These are phyloP conservation scores for Acanthamoeba divionensis DNA, from an alignment of 208 protist species.

Conservation along the genomic window DNA sequence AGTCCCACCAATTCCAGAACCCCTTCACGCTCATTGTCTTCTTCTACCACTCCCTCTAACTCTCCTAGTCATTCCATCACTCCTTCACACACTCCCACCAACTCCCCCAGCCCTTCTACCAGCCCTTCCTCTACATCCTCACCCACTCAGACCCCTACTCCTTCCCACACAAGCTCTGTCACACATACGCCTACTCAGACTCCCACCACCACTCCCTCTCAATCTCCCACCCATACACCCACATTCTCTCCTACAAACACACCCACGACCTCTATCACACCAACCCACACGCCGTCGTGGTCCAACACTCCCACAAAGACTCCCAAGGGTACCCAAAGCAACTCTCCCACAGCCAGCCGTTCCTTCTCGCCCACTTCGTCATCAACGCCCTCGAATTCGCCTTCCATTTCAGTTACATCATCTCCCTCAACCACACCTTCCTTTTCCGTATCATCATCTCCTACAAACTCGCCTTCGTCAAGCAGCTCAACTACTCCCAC, in stretches of 20 bases:
- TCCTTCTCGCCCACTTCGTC: background rate
- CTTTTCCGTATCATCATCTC: background rate
- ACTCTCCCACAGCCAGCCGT: background rate
- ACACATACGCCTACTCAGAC: background rate
- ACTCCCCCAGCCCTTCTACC: background rate
- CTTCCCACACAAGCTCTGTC: background rate
- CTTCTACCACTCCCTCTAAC: background rate
- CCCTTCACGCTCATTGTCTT: background rate
- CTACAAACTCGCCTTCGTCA: no score
- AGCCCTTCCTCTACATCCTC: background rate
- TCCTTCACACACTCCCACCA: background rate
- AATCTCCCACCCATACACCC: background rate
- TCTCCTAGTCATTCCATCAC: background rate
- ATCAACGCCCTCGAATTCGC: background rate
- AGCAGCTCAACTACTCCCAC: no score
- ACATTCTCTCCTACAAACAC: background rate
- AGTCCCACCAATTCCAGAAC: background rate
- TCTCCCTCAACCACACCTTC: background rate
- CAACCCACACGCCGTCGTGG: no score
- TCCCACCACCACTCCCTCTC: background rate
- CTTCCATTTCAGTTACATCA: background rate
- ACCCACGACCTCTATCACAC: background rate
- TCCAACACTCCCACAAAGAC: no score
- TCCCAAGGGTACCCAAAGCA: background rate
- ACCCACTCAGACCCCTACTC: background rate